Base-by-base conservation (phyloP, 2,329 filamentous ascomycete genomes). In the Arthroderma sp. region DNA sequence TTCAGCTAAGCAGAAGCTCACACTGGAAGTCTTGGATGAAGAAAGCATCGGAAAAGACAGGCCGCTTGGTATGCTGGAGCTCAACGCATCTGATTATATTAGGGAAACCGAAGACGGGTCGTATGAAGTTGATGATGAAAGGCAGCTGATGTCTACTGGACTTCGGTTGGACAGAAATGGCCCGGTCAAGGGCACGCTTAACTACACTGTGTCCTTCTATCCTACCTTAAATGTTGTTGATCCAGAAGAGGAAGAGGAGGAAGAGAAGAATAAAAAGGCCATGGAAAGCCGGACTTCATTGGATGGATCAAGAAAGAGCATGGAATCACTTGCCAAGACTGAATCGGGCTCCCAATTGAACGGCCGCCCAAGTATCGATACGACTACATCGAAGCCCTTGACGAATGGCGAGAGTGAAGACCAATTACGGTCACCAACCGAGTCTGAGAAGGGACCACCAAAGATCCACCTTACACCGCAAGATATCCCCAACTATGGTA, bases 11-110 rank as follows among this genome's bases (percentile, higher is more conserved):
- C 91, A 98, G 61, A 86, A 83, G 57, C 70, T 98, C 29, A 79
- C 80, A 1, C 67, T 98, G 11, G 91, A 98, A 62, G 87, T 96
- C 52, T 94, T 98, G 89, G 91, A 98, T 56, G 80, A 91, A 49
- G 91, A 98, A 65, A 88, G 80, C 54, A 74, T 96, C 57, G 85
- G 85, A 55, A 91, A 87, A 60, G 91, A 98, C 62, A 82, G 91
- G 46, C 83, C 83, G 36, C 74, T 98, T 31, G 91, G 91, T 43
- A 73, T 83, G 44, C 67, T 91, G 11, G 88, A 96, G 53, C 64
- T 95, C 28, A 71, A 76, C 43, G 80, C 83, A 6, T 71, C 80
- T 11, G 85, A 96, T 50, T 96, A 85, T 60, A 75, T 96, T 50
- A 66, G 68, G 4, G 80, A 94, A 60, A 80, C 77, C 40, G 83